Conservation (phyloP, 352 stramenopile species). For the Poterioochromonas sp. region DNA sequence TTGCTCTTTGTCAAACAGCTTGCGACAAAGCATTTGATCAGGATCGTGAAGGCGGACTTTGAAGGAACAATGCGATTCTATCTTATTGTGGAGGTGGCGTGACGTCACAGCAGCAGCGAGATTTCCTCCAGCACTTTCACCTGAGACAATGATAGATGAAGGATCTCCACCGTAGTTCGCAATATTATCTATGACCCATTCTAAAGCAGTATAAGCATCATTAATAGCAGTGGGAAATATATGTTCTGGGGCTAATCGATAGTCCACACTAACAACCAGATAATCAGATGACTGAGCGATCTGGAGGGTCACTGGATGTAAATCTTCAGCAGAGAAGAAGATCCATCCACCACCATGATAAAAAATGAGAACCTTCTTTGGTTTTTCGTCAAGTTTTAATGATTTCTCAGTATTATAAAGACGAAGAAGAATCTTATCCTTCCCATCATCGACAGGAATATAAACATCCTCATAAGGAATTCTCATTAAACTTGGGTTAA, state of each 20-base stretch:
- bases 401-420: too few relatives aligned
- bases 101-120: not conserved
- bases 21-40: too few relatives aligned
- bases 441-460: too few relatives aligned
- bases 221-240: not conserved
- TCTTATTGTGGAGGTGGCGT: too few relatives aligned
- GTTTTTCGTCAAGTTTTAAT: too few relatives aligned
- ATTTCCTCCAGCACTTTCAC: not conserved
- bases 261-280: not conserved
- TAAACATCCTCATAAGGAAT: too few relatives aligned
- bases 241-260: not conserved
- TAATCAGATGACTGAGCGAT: not conserved
- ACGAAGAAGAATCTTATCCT: too few relatives aligned
- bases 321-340: not conserved
- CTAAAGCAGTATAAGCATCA: not conserved
- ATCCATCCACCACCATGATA: slow-evolving; percentile 1
- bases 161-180: not conserved
- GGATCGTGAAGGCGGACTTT: too few relatives aligned
- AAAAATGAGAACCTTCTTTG: not conserved
- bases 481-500: too few relatives aligned
- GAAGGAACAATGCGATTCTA: too few relatives aligned
- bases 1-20: too few relatives aligned
- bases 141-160: not conserved
- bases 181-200: not conserved
- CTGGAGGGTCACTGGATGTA: not conserved